Base-by-base conservation (phyloP, 1,284 basidiomycete genomes). In the Moniliella sp. region DNA sequence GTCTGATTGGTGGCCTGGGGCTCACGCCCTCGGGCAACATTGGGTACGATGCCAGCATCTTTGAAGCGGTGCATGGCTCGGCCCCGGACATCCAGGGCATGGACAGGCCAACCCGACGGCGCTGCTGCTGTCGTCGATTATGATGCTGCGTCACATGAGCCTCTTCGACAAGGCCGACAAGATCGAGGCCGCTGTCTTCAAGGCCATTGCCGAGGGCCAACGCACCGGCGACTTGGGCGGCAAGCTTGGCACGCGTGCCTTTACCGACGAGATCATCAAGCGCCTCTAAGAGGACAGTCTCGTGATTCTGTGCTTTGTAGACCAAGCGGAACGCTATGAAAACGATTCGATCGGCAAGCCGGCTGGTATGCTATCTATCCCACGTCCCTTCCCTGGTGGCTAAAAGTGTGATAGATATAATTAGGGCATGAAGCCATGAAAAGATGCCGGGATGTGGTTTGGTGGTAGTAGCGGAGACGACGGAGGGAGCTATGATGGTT, bases 1-100 rank as follows among this genome's bases (percentile, higher is more conserved):
- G 88, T 51, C 71, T 99, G 51, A 97, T 97, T 63, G 91, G 91
- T 50, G 91, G 91, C 55, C 71, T 97, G 46, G 91, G 88, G 48
- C 70, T 99, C 40, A 97, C 91, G 8, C 91, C 91, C 23, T 94
- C 88, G 30, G 91, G 88, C 31, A 97, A 97, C n/a, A 93, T 94
- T 32, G 64, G 86, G 80, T 50, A 83, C 75, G 86, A 94, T 64
- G 91, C 91, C 27, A 93, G 84, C 41, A 97, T 99, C 65, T 99
- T 97, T 54, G 91, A 99, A 68, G 88, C 91, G 41, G 91, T 97
- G 17, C 91, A 97, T 67, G 91, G 91, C 43, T 51, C 48, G 7
- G 61, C 45, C 17, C 64, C 64, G 32, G 67, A 69, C 53, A 67
- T 66, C n/a, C 64, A 62, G 70, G 86, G 62, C 25, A 47, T 63